Conservation (phyloP, 257 asterid genomes). For the Forsythia suspensa region DNA sequence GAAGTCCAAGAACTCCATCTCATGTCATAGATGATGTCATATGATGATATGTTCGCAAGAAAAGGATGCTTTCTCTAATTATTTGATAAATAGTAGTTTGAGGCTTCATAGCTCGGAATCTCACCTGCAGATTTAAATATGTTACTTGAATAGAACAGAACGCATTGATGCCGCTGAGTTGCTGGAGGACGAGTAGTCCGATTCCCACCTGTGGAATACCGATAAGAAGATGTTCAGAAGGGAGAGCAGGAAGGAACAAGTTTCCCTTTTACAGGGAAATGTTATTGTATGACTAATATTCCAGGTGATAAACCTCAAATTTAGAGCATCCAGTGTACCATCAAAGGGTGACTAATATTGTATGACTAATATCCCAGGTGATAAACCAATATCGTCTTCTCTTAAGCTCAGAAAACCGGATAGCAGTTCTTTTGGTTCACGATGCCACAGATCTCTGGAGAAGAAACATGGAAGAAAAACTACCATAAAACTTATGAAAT, state of each 20-base stretch:
- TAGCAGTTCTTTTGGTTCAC: constrained; percentile 61
- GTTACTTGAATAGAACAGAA: constrained; percentile 82
- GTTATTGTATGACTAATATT: constrained; percentile 1
- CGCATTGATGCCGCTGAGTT: constrained; percentile 80
- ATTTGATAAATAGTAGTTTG: neutral
- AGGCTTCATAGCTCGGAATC: neutral
- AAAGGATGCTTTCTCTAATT: neutral
- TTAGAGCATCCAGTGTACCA: constrained; percentile 43
- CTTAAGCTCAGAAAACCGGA: constrained; percentile 74
- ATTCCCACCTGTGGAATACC: constrained; percentile 63
- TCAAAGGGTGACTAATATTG: no score
- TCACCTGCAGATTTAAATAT: constrained; percentile 78
- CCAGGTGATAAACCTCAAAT: neutral
- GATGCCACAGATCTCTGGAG: constrained; percentile 77
- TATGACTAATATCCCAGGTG: no score
- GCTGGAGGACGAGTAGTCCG: constrained; percentile 83
- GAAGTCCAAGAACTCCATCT: neutral
- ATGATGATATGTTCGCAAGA: neutral
- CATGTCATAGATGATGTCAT: neutral
- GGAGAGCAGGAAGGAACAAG: constrained; percentile 7
- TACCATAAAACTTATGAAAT: constrained; percentile 6
- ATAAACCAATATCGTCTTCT: constrained; percentile 72
- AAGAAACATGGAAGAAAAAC: constrained; percentile 19
- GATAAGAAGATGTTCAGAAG: constrained; percentile 11
- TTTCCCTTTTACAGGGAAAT: neutral